Evolutionary conservation across 2,329 filamentous ascomycete species (phyloP), one percentile per base, ranked within the genome.

Genomic region (Fusarium caatingaense): DNA sequence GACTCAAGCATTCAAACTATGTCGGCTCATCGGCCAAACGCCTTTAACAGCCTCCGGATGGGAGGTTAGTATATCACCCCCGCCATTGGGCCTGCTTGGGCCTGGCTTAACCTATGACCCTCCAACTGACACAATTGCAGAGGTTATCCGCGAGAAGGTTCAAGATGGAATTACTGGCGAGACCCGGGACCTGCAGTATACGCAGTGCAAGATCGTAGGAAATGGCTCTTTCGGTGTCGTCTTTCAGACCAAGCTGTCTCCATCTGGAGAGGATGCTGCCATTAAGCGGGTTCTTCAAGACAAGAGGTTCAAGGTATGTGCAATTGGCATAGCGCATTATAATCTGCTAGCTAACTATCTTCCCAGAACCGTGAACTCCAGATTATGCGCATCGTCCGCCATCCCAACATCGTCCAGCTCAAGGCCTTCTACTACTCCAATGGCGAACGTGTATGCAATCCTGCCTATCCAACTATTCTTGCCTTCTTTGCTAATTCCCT

Each of bases 401-500:
- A 99, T 81, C 96, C 96, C 60, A 99, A 99, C 83, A 98, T 99
- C 77, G 96, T 99, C 66, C 94, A 98, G 82, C 87, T 99, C 71
- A 99, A 99, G 85, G 96, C 96, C 56, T 99, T 99, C 84, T 99
- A 98, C 85, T 99, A 98, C 84, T 98, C 95, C 75, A 99, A 98
- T 80, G 96, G 96, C 79, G 96, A 99, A 82, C 91, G 96, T 82
- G 96, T 99, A 89, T 81, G 85, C 75, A 32, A 55, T 34, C 44
- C 57, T 15, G 25, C 47, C 51, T 27, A 25, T 40, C 16, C 20
- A 37, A 18, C 37, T 49, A 40, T 12, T 9, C n/a, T 40, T 59
- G 27, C 18, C 44, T 64, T 23, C 45, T n/a, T 41, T 15, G 60
- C 54, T 76, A 56, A 72, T 60, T 60, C 30, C 42, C 68, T 46